Evolutionary conservation across 106 monocot species (phyloP).

Genomic region (Dioscorea zingiberensis): DNA sequence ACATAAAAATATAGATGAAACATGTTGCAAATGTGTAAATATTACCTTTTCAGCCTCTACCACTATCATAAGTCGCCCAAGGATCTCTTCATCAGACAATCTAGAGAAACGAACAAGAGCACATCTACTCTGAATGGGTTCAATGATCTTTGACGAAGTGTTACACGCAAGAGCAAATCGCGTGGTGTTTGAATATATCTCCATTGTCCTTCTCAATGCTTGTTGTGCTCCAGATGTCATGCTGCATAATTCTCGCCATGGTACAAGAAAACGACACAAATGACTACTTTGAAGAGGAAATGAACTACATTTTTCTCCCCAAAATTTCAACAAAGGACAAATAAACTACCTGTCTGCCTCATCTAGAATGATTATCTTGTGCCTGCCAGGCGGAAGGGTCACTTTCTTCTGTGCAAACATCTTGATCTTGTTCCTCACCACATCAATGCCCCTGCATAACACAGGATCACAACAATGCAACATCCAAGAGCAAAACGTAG

Average conservation of each 20-base stretch:
- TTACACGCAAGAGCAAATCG: conserved; percentile 97
- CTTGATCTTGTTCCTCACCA: conserved; percentile 98
- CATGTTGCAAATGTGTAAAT: background rate
- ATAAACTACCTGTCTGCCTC: conserved; percentile 79
- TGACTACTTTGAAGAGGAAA: background rate
- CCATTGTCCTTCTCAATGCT: conserved; percentile 94
- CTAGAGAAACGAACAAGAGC: conserved; percentile 95
- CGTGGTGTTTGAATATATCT: conserved; percentile 96
- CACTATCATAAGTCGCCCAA: conserved; percentile 78
- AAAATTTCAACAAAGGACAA: too few species aligned
- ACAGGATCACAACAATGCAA: background rate
- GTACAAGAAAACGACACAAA: conserved; percentile 3
- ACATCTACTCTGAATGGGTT: conserved; percentile 98
- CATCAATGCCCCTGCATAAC: conserved; percentile 83
- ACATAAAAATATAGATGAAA: too few species aligned
- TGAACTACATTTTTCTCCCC: background rate
- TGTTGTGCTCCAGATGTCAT: conserved; percentile 99
- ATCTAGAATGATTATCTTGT: conserved; percentile 94
- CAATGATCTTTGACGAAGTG: conserved; percentile 96
- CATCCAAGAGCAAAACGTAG: background rate
- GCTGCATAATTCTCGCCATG: conserved; percentile 23
- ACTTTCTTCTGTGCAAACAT: conserved; percentile 98
- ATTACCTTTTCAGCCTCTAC: conserved; percentile 94
- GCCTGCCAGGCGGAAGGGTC: conserved; percentile 73
- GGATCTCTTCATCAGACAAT: conserved; percentile 93